phyloP scores from a whole-genome alignment of 306 rosid species.

The Trifolium fragiferum region DNA sequence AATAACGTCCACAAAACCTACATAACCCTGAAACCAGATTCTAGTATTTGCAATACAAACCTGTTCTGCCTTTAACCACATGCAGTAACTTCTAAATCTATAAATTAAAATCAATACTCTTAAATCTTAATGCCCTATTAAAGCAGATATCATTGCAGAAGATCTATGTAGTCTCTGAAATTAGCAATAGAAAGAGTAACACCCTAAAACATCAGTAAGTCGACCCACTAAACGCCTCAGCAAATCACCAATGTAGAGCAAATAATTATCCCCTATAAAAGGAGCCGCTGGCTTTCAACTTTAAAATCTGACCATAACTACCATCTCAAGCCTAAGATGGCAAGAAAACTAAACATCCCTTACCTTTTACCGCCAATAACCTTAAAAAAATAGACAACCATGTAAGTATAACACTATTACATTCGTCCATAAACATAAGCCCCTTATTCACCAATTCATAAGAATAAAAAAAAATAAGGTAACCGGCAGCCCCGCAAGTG shows the following conservation, averaged over 20 bases:
- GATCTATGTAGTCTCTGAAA: neutral
- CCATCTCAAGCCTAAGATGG: neutral
- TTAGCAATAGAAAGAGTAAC: neutral
- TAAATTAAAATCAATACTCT: neutral
- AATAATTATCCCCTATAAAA: neutral
- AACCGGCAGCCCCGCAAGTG: too few species aligned
- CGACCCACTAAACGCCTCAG: neutral
- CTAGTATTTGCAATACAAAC: neutral
- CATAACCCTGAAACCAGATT: neutral
- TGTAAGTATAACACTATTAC: neutral
- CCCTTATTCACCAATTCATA: neutral
- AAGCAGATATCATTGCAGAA: neutral
- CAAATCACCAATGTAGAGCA: neutral
- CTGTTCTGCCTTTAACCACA: neutral
- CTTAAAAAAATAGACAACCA: neutral
- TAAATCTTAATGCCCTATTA: too few species aligned
- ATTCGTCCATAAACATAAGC: neutral
- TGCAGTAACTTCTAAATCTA: neutral
- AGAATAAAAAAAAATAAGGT: neutral
- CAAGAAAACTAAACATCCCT: neutral
- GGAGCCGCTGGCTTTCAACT: neutral
- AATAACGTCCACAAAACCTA: neutral
- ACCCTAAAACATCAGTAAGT: neutral
- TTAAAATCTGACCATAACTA: slow-evolving; percentile 2
- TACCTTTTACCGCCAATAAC: neutral